Conservation (phyloP, 2,329 filamentous ascomycete genomes). For the Helotiales sp. region DNA sequence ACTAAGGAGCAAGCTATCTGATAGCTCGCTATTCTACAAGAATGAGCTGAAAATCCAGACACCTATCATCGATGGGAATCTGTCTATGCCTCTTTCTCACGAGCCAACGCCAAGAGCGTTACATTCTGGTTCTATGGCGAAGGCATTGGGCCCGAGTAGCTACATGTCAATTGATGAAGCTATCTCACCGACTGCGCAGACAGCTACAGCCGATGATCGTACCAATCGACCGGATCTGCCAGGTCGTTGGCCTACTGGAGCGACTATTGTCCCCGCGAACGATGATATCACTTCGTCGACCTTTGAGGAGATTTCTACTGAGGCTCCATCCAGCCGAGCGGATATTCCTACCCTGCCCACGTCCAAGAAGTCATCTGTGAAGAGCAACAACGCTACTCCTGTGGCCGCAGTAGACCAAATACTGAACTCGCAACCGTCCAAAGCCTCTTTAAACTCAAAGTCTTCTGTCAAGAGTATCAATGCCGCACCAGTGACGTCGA, state of each 20-base stretch:
- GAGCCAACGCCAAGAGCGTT: not conserved
- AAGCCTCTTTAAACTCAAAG: not conserved
- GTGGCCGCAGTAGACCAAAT: not conserved
- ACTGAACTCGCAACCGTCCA: not conserved
- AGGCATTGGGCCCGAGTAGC: no score
- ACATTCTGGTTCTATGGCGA: no score
- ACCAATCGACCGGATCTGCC: no score
- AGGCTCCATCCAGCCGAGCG: not conserved
- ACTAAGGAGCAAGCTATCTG: constrained; percentile 2
- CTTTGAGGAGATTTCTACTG: not conserved
- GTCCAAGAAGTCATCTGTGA: not conserved
- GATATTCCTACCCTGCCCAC: not conserved
- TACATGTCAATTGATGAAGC: no score
- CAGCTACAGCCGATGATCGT: no score
- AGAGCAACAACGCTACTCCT: not conserved
- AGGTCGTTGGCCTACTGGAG: not conserved
- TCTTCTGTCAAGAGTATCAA: no score
- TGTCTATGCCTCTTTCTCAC: not conserved
- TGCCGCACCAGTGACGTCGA: no score
- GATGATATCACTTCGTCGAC: not conserved
- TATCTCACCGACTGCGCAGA: no score
- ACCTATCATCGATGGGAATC: not conserved
- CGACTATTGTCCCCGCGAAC: not conserved
- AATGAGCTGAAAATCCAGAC: not conserved
- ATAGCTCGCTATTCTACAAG: not conserved